phyloP scores from a whole-genome alignment of 139 green algal genomes.

The Closterium sp. region DNA sequence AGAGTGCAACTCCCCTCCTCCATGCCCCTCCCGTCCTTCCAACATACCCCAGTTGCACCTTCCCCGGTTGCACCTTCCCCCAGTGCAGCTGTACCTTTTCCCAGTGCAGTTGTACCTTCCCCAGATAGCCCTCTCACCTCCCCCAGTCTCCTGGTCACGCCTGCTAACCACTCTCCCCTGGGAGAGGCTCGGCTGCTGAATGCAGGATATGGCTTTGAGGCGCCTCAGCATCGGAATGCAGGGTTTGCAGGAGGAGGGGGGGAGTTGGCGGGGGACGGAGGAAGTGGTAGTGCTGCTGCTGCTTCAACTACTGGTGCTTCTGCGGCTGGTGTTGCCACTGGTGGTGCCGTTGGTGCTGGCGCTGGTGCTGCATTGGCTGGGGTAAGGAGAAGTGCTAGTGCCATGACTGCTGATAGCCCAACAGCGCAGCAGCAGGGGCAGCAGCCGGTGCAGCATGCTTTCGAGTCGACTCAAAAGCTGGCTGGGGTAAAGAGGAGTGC shows the following conservation, averaged over 20 bases:
- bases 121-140: background rate
- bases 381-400: background rate
- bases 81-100: background rate
- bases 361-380: background rate
- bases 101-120: background rate
- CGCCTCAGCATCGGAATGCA: background rate
- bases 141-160: background rate
- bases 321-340: background rate
- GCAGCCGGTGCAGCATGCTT: no score
- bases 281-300: background rate
- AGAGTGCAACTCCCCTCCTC: background rate
- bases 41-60: background rate
- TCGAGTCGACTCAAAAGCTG: no score
- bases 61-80: background rate
- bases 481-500: background rate
- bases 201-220: background rate
- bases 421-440: background rate
- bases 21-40: background rate
- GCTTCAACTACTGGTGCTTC: background rate
- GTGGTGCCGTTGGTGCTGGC: background rate
- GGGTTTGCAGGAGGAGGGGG: background rate
- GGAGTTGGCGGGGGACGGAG: no score
- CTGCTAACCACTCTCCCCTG: background rate
- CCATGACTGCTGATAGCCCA: background rate
- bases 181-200: background rate